A percentile compares a stretch with the other conserved stretches of the same genome.
These are phyloP conservation scores for Claviceps pusilla DNA, from an alignment of 2,329 filamentous ascomycete species.

Conservation along the genomic window DNA sequence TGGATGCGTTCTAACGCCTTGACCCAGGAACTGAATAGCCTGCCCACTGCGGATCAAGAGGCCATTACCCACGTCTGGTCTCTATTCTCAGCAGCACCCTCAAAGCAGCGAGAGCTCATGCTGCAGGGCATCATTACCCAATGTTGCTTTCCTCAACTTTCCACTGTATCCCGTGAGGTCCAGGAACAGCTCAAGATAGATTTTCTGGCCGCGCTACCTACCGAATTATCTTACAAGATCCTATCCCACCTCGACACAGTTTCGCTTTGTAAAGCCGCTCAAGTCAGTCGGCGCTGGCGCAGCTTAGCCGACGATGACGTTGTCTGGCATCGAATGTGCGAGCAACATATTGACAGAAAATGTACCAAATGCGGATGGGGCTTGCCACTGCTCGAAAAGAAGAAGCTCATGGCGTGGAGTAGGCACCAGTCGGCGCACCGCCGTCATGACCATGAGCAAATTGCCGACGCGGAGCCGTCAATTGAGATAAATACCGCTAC, in stretches of 20 bases:
- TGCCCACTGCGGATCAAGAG: conserved; percentile 77
- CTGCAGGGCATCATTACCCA: conserved; percentile 90
- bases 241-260: conserved; percentile 84
- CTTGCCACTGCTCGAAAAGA: conserved; percentile 74
- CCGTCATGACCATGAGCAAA: conserved; percentile 6
- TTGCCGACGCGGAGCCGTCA: conserved; percentile 9
- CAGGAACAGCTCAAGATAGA: conserved; percentile 95
- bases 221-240: conserved; percentile 86
- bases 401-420: conserved; percentile 73
- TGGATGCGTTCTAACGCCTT: conserved; percentile 2
- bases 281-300: conserved; percentile 82
- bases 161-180: conserved; percentile 78
- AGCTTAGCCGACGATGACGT: conserved; percentile 89
- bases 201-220: conserved; percentile 75
- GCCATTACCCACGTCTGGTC: conserved; percentile 97
- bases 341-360: conserved; percentile 87
- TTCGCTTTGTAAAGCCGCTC: conserved; percentile 87
- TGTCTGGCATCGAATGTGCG: conserved; percentile 95
- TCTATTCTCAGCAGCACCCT: conserved; percentile 84
- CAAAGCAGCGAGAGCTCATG: conserved; percentile 91
- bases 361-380: conserved; percentile 96
- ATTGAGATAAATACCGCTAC: conserved; percentile 8
- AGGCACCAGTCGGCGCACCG: conserved; percentile 44
- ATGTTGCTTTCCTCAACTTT: conserved; percentile 94
- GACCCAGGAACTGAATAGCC: conserved; percentile 58